Base-by-base conservation (phyloP, 139 green algal genomes). In the Volvox reticuliferus region DNA sequence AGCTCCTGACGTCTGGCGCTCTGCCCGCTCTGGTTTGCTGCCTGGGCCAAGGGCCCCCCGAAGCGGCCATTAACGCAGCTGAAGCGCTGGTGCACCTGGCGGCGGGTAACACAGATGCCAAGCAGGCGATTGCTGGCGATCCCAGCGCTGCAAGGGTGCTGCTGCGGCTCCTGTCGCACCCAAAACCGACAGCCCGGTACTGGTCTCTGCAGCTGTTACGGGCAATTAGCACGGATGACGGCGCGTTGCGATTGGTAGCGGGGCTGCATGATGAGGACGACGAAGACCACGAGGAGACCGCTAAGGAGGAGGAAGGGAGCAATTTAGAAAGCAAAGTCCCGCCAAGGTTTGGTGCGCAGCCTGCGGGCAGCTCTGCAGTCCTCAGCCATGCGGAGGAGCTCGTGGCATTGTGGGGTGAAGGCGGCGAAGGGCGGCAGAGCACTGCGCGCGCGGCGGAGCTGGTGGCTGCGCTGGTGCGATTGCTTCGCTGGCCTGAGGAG, bases 31-130 rank as follows among this genome's bases (percentile, higher is more conserved):
- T 94, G 6, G 35, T 89, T 2, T 37, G 78, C 75, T 94, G 78
- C 36, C 73, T 90, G 71, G 44, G n/a, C 9, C 13, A 76, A 17
- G 88, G 85, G 33, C 26, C 50, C 0, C 28, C 69, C 0, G 82
- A 89, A 17, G 90, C 90, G 0, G 87, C 85, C 12, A 73, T 69
- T 30, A 78, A 93, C 28, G 93, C 90, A 2, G 79, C 77, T 2
- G 93, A 95, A 91, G 90, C 92, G 62, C 88, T 95, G 75, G 65
- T 91, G 35, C 90, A 93, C 76, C 61, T 94, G 28, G 90, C 90
- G 20, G 68, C 88, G 12, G 88, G 69, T 12, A 80, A 79, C 18
- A 30, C 65, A 0, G 85, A 71, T 9, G 32, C 79, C 61, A 92
- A 88, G 68, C 92, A 88, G 6, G 36, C 33, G 6, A 33, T 92